A percentile compares a stretch with the other conserved stretches of the same genome.
Evolutionary conservation across 2,329 filamentous ascomycete genomes (phyloP).

Genomic region (Colletotrichum aenigma): DNA sequence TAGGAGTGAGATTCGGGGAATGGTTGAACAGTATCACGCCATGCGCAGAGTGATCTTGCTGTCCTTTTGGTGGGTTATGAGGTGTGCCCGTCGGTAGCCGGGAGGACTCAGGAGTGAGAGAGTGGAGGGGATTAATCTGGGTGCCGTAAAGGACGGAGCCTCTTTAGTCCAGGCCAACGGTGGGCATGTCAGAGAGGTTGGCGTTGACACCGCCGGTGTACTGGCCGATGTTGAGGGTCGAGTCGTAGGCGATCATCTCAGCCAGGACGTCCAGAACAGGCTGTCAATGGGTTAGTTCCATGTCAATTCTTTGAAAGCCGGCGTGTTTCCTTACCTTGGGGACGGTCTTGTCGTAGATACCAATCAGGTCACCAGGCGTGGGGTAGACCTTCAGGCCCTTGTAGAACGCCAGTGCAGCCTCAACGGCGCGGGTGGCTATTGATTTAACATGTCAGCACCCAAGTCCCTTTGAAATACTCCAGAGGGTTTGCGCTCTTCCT

Average conservation of each 20-base stretch:
- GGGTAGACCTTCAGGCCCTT: slow-evolving; percentile 99
- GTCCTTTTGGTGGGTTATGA: neutral
- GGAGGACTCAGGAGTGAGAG: neutral
- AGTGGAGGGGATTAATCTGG: neutral
- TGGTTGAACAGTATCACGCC: neutral
- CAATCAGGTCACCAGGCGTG: slow-evolving; percentile 87
- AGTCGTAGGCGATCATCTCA: slow-evolving; percentile 96
- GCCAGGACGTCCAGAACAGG: slow-evolving; percentile 94
- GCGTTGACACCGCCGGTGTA: slow-evolving; percentile 33
- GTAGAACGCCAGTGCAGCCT: slow-evolving; percentile 95
- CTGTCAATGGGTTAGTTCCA: slow-evolving; percentile 47
- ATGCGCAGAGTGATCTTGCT: neutral
- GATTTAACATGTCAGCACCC: slow-evolving; percentile 1
- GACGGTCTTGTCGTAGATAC: slow-evolving; percentile 98
- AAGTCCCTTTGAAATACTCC: neutral
- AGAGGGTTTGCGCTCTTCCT: neutral
- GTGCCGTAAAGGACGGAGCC: neutral
- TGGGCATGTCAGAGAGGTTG: slow-evolving; percentile 53
- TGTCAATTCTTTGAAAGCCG: neutral
- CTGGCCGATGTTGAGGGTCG: slow-evolving; percentile 66
- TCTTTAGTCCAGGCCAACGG: slow-evolving; percentile 58
- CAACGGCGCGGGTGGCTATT: slow-evolving; percentile 52
- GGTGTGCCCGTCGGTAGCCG: neutral
- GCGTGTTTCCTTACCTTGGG: slow-evolving; percentile 71
- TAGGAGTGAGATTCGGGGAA: neutral